phyloP scores from a whole-genome alignment of 371 early-diverging fungal species.

The Mucor plumbeus region DNA sequence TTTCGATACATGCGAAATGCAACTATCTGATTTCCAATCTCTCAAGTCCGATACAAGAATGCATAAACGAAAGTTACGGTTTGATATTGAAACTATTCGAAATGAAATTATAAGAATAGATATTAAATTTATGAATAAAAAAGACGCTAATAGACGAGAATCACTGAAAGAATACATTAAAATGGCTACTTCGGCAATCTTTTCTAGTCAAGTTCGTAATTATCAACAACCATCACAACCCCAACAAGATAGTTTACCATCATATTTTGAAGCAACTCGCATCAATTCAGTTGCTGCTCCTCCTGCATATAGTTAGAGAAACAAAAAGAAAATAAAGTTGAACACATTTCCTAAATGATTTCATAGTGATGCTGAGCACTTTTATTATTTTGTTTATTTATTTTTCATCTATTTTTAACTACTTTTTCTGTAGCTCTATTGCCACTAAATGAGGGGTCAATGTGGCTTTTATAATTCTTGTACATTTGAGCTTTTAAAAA shows the following conservation, averaged over 20 bases:
- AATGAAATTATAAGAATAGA: conserved; percentile 1
- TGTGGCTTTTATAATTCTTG: conserved; percentile 26
- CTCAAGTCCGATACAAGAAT: conserved; percentile 9
- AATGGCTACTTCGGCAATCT: conserved; percentile 19
- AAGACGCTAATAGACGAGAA: conserved; percentile 19
- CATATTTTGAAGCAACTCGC: conserved; percentile 19
- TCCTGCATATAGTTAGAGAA: conserved; percentile 34
- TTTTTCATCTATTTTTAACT: conserved; percentile 15
- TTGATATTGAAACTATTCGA: conserved; percentile 11
- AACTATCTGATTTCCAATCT: conserved; percentile 9
- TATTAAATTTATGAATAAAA: conserved; percentile 10
- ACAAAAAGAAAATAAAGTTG: conserved; percentile 20
- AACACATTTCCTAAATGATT: neutral
- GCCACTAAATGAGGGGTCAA: conserved; percentile 22
- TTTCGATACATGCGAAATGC: conserved; percentile 18
- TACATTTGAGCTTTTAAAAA: conserved; percentile 51
- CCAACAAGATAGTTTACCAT: conserved; percentile 12
- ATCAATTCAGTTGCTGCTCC: conserved; percentile 4
- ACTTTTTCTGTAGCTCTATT: conserved; percentile 32
- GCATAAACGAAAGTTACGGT: conserved; percentile 5
- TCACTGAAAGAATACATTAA: conserved; percentile 18
- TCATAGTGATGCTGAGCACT: neutral
- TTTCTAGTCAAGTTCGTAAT: neutral
- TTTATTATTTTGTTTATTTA: neutral
- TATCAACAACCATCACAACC: neutral